These are phyloP conservation scores for Russula dissimulans DNA, from an alignment of 768 basidiomycete genomes.

Conservation along the genomic window DNA sequence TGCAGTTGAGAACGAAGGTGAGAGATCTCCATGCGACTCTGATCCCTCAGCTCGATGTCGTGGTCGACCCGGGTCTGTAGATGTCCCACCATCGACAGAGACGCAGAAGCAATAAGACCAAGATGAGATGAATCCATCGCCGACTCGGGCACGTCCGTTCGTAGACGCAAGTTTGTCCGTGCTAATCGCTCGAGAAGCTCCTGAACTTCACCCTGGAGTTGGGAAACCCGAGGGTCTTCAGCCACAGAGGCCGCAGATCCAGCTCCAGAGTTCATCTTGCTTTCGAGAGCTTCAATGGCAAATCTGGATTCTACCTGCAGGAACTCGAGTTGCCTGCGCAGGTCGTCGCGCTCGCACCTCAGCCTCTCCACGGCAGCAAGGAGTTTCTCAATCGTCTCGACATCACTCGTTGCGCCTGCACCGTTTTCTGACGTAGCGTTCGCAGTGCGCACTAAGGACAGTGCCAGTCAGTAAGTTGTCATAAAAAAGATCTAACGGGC, in stretches of 20 bases:
- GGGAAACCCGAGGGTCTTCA: conserved; percentile 9
- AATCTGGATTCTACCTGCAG: conserved; percentile 59
- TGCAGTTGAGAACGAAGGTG: conserved; percentile 3
- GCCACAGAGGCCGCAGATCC: conserved; percentile 8
- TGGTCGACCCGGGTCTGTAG: conserved; percentile 17
- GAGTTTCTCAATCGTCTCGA: conserved; percentile 41
- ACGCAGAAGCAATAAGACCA: conserved; percentile 10
- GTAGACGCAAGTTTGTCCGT: conserved; percentile 13
- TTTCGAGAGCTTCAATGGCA: conserved; percentile 48
- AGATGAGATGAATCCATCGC: conserved; percentile 2
- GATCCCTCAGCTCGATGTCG: neutral
- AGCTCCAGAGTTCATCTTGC: conserved; percentile 33
- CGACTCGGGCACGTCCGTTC: neutral
- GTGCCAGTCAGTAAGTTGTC: neutral
- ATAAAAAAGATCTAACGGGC: neutral
- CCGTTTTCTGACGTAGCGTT: neutral
- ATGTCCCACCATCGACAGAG: conserved; percentile 18
- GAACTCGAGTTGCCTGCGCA: conserved; percentile 58
- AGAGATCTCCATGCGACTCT: neutral
- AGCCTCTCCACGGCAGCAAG: conserved; percentile 57
- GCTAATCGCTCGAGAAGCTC: conserved; percentile 11
- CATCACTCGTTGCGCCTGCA: conserved; percentile 13
- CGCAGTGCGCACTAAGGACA: neutral
- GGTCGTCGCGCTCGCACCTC: conserved; percentile 53
- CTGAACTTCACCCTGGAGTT: conserved; percentile 17